These are phyloP conservation scores for Neurospora hispaniola DNA, from an alignment of 495 filamentous ascomycete genomes.

Conservation along the genomic window DNA sequence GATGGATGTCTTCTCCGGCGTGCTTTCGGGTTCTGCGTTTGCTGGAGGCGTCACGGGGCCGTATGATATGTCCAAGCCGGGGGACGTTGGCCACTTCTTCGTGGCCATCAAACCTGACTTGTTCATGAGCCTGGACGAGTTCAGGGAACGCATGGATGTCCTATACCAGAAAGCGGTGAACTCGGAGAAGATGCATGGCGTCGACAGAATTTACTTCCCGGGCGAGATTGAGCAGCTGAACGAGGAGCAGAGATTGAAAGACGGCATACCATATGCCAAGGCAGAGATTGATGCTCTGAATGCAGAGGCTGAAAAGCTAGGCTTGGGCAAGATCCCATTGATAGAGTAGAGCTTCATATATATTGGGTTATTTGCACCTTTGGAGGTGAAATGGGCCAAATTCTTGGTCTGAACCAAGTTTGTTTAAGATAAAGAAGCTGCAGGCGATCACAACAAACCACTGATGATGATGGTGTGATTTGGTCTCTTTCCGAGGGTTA, in stretches of 20 bases:
- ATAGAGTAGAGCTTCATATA: not conserved
- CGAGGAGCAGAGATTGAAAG: constrained; percentile 40
- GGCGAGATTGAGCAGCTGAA: constrained; percentile 64
- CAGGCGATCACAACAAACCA: not conserved
- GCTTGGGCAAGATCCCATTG: constrained; percentile 12
- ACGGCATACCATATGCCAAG: constrained; percentile 56
- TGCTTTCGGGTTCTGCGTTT: constrained; percentile 57
- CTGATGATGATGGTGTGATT: not conserved
- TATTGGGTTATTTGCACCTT: not conserved
- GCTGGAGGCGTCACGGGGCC: constrained; percentile 62
- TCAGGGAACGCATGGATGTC: constrained; percentile 58
- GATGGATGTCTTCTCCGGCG: constrained; percentile 81
- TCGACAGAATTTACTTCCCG: constrained; percentile 70
- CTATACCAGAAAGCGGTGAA: constrained; percentile 54
- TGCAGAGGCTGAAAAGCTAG: constrained; percentile 50
- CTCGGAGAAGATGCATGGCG: constrained; percentile 54
- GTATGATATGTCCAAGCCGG: constrained; percentile 56
- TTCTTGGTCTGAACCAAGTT: not conserved
- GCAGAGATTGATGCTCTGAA: constrained; percentile 59
- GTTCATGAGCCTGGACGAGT: constrained; percentile 61
- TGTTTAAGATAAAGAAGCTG: not conserved
- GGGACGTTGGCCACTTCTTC: constrained; percentile 68
- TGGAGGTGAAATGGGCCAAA: not conserved
- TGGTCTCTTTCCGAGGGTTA: not conserved
- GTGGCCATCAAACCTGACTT: constrained; percentile 67